These are phyloP conservation scores for Aurantiochytrium sp. DNA, from an alignment of 108 stramenopile species.

Conservation along the genomic window DNA sequence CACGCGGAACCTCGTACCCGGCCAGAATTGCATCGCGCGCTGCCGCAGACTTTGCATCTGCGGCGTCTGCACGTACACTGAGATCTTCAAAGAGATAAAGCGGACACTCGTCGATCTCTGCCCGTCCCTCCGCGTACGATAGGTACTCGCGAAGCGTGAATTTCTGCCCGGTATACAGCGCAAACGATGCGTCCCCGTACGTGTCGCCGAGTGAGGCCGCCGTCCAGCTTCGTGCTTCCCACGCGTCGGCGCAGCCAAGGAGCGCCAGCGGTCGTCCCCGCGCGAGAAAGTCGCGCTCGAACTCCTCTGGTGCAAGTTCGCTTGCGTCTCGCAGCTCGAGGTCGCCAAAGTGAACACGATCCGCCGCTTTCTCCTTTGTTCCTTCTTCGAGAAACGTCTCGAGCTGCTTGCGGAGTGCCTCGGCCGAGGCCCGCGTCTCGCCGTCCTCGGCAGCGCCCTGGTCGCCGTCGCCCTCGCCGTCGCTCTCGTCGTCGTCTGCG, in stretches of 20 bases:
- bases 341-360: not conserved
- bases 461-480: not conserved
- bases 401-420: not conserved
- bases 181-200: not conserved
- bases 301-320: not conserved
- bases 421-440: not conserved
- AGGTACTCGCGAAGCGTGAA: constrained; percentile 19
- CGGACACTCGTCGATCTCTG: constrained; percentile 79
- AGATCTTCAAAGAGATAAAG: constrained; percentile 87
- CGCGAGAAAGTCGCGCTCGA: not conserved
- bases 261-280: constrained; percentile 16
- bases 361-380: not conserved
- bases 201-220: not conserved
- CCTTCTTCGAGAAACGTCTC: not conserved
- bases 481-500: not conserved
- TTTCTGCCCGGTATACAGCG: not conserved
- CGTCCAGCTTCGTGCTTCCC: not conserved
- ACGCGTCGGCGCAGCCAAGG: not conserved
- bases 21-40: not conserved
- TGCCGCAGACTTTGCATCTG: not conserved
- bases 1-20: constrained; percentile 17
- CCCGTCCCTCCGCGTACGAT: not conserved
- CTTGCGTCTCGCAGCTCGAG: not conserved
- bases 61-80: constrained; percentile 29
- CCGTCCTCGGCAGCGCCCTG: not conserved